phyloP scores from a whole-genome alignment of 1,284 basidiomycete species.

The Ceraceosorus guamensis region DNA sequence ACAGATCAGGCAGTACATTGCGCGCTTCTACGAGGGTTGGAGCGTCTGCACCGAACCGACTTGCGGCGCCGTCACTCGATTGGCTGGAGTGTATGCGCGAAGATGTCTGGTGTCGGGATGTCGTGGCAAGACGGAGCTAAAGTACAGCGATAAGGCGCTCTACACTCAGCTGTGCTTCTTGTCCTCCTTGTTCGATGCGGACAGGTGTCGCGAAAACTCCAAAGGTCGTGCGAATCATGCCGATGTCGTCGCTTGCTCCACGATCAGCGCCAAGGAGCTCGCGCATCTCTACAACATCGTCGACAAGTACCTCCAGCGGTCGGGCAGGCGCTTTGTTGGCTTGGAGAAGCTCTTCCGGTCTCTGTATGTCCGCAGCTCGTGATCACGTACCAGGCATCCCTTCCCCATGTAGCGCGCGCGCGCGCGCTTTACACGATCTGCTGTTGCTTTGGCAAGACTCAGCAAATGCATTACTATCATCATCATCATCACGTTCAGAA shows the following conservation, averaged over 20 bases:
- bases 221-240: constrained; percentile 16
- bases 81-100: constrained; percentile 83
- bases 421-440: no score
- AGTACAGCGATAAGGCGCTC: constrained; percentile 40
- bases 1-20: constrained; percentile 70
- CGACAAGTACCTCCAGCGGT: constrained; percentile 34
- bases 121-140: constrained; percentile 20
- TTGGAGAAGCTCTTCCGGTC: constrained; percentile 29
- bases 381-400: no score
- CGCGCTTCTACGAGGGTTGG: constrained; percentile 81
- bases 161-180: constrained; percentile 45
- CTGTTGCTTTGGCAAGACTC: no score
- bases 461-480: no score
- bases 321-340: constrained; percentile 40
- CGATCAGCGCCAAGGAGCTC: neutral
- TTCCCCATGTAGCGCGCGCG: no score
- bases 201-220: constrained; percentile 4
- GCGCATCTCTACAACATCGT: constrained; percentile 15
- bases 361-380: neutral
- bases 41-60: constrained; percentile 77
- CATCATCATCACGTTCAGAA: no score
- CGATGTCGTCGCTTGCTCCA: constrained; percentile 20
- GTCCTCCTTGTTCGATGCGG: constrained; percentile 32
- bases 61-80: constrained; percentile 75
- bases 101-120: constrained; percentile 37